Conservation (phyloP, 176 grass and related monocot genomes). For the Melocanna baccifera region DNA sequence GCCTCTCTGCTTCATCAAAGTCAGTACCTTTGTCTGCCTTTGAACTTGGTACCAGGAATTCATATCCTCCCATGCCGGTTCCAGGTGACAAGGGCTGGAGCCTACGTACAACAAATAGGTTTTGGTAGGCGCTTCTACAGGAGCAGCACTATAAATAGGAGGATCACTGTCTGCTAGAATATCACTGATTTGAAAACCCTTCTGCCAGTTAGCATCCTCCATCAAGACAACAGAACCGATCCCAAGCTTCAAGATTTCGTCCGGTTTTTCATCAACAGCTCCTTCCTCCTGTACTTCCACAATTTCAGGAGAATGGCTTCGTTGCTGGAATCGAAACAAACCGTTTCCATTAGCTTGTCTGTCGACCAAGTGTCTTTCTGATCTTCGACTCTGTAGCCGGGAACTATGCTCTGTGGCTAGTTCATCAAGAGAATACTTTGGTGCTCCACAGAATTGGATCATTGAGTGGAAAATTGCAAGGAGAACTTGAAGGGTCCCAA, state of each 20-base stretch:
- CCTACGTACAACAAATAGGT: constrained; percentile 71
- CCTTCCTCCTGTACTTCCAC: constrained; percentile 77
- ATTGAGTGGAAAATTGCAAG: constrained; percentile 82
- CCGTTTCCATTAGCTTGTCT: constrained; percentile 69
- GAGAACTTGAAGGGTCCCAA: constrained; percentile 90
- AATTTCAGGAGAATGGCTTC: constrained; percentile 86
- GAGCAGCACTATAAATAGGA: constrained; percentile 68
- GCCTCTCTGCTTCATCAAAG: constrained; percentile 80
- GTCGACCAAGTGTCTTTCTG: constrained; percentile 81
- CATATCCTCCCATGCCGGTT: constrained; percentile 92
- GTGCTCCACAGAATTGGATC: constrained; percentile 76
- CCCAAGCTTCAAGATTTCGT: constrained; percentile 82
- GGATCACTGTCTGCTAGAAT: constrained; percentile 65
- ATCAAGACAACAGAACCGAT: constrained; percentile 74
- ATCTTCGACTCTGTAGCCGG: constrained; percentile 79
- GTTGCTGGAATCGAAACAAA: constrained; percentile 67
- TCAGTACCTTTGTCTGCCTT: constrained; percentile 82
- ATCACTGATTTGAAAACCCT: constrained; percentile 74
- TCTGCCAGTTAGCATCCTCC: constrained; percentile 67
- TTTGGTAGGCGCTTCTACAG: constrained; percentile 65
- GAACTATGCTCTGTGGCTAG: constrained; percentile 82
- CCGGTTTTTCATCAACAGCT: constrained; percentile 50
- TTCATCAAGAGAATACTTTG: constrained; percentile 80
- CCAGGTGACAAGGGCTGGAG: constrained; percentile 79
- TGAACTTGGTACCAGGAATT: constrained; percentile 95